Evolutionary conservation across 2,329 filamentous ascomycete genomes (phyloP), one percentile per base, ranked within the genome.

Genomic region (Scortechinia acanthostroma): DNA sequence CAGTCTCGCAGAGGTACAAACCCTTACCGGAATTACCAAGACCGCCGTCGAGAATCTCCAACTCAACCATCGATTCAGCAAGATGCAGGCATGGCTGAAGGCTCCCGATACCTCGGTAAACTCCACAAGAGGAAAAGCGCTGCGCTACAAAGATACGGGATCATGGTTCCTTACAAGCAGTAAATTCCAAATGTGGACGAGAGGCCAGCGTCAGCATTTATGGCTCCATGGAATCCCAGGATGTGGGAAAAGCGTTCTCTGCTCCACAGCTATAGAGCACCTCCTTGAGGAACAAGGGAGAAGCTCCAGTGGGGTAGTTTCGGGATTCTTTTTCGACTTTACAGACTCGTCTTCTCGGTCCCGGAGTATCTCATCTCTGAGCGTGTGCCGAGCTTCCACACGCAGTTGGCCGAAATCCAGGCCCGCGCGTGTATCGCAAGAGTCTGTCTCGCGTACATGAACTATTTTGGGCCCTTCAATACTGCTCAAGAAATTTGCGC

Each of bases 301-400:
- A 30, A 10, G 10, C 25, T 30, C 25, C 10, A n/a, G n/a, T 10
- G n/a, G n/a, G 10, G 25, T 30, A 10, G 25, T n/a, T n/a, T 30
- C n/a, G 25, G 25, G n/a, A 30, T 30, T 30, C 25, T 30, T 30
- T n/a, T 30, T 30, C 25, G 25, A 30, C 25, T 30, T 30, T n/a
- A 10, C 10, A 10, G 25, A 30, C 25, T 10, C 25, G n/a, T n/a
- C n/a, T n/a, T n/a, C n/a, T n/a, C n/a, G n/a, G n/a, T n/a, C n/a
- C n/a, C n/a, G n/a, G n/a, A n/a, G n/a, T n/a, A n/a, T n/a, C n/a
- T n/a, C n/a, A n/a, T n/a, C n/a, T n/a, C n/a, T n/a, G n/a, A n/a
- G n/a, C n/a, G n/a, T n/a, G n/a, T n/a, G n/a, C n/a, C n/a, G n/a
- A n/a, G n/a, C n/a, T n/a, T n/a, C n/a, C 10, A 30, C 25, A 30